A percentile compares a stretch with the other conserved stretches of the same genome.
Evolutionary conservation across 2,329 filamentous ascomycete genomes (phyloP).

Genomic region (Aspergillus jensenii): DNA sequence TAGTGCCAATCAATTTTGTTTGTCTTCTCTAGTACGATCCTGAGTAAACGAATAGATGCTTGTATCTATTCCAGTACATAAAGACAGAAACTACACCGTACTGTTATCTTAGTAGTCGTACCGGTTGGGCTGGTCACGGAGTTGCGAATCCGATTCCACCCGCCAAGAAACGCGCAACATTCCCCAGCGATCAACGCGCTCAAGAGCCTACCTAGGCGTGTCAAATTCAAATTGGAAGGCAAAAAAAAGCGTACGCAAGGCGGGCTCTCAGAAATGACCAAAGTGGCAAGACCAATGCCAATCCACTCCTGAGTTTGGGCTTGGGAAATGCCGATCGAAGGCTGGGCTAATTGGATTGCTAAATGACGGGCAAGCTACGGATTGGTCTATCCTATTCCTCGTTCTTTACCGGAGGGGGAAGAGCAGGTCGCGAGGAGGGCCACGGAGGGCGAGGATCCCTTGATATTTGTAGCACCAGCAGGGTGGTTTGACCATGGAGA

Average conservation of each 20-base stretch:
- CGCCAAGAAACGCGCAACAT: slow-evolving; percentile 6
- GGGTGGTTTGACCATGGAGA: not conserved
- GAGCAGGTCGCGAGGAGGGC: not conserved
- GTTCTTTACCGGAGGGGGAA: not conserved
- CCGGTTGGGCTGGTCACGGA: too few relatives aligned
- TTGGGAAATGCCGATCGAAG: slow-evolving; percentile 5
- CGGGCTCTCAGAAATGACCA: not conserved
- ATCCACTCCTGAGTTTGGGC: not conserved
- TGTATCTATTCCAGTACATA: too few relatives aligned
- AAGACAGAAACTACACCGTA: too few relatives aligned
- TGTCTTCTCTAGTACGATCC: not conserved
- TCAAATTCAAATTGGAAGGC: not conserved
- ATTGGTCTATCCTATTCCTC: not conserved
- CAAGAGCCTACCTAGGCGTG: not conserved
- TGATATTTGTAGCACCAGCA: not conserved
- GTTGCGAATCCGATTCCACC: not conserved
- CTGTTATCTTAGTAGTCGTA: too few relatives aligned
- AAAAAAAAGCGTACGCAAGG: not conserved
- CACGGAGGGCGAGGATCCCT: not conserved
- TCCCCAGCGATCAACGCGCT: not conserved
- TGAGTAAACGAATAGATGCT: not conserved
- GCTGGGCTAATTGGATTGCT: not conserved
- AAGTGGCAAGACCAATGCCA: not conserved
- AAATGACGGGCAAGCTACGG: not conserved
- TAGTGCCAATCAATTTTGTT: not conserved